Base-by-base conservation (phyloP, 2,329 filamentous ascomycete genomes). In the Arthroderma sp. region DNA sequence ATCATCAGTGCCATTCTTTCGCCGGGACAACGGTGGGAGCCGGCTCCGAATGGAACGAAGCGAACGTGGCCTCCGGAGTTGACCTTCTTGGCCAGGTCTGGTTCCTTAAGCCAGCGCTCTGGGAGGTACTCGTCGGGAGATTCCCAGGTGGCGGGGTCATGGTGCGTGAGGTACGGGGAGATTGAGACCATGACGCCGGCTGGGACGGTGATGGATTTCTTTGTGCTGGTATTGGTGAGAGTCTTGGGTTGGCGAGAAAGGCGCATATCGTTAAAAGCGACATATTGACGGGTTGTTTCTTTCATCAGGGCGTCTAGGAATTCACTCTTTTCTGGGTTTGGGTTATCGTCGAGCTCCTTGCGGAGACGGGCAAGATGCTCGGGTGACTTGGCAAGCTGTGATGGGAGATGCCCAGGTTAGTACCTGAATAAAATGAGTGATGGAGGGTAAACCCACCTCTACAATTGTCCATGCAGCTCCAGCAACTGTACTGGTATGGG, bases 391-490 rank as follows among this genome's bases (percentile, higher is more conserved):
- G 50, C 43, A 11, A 51, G 50, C 50, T 51, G 38, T 27, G 1
- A 6, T 27, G 27, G 15, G 4, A 44, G 31, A 15, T 4, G 3
- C 7, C 4, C 10, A 10, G 22, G 8, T 4, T 27, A 33, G 34
- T n/a, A 32, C 5, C 15, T 22, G 8, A 11, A 44, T 31, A 39
- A 32, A 29, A 22, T 9, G 3, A 28, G 27, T 8, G 10, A 40
- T n/a, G 30, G 10, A 42, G 30, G 8, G 11, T 34, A 34, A 9
- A 34, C 28, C 34, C 30, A 48, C 48, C 43, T 51, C 48, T 10
- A 50, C 29, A n/a, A 51, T 40, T 8, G 48, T 48, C 50, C 50
- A 51, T 11, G 48, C 43, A 42, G 50, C 47, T 29, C 45, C 49
- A 5, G 50, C 48, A 15, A 48, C 48, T 9, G 50, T 51, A 29